phyloP scores from a whole-genome alignment of 2,329 filamentous ascomycete species.

The Acrodontium crateriforme region DNA sequence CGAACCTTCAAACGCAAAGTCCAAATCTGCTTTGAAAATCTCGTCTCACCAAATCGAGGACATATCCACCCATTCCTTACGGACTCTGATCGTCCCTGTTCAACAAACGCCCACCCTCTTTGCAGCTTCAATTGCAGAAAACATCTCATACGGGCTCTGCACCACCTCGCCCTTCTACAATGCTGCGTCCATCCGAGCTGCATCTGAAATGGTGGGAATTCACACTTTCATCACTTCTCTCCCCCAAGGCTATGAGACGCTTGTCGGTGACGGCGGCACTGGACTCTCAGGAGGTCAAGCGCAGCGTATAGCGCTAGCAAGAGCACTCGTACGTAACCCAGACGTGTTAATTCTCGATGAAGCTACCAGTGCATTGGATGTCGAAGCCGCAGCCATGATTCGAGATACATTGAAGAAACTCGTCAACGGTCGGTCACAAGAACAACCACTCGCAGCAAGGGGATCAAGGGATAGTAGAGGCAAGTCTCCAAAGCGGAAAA shows the following conservation, averaged over 20 bases:
- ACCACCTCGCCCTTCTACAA: constrained; percentile 38
- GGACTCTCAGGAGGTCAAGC: constrained; percentile 32
- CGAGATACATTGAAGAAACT: constrained; percentile 47
- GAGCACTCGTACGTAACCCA: constrained; percentile 32
- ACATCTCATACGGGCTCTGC: constrained; percentile 67
- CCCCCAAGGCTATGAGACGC: constrained; percentile 33
- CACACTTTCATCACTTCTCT: constrained; percentile 35
- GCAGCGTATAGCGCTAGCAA: constrained; percentile 33
- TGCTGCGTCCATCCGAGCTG: constrained; percentile 30
- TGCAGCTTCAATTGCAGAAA: constrained; percentile 59
- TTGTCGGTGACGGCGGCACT: constrained; percentile 28
- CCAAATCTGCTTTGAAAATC: constrained; percentile 37
- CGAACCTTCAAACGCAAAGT: too few species aligned
- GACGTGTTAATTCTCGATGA: constrained; percentile 34
- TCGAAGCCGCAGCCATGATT: constrained; percentile 47
- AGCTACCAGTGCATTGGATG: constrained; percentile 33
- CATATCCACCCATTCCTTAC: constrained; percentile 47
- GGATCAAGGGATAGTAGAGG: too few species aligned
- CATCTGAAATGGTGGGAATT: constrained; percentile 44
- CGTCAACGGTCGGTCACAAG: constrained; percentile 21
- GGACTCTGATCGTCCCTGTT: constrained; percentile 51
- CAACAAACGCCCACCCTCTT: constrained; percentile 64
- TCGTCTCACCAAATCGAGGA: constrained; percentile 41
- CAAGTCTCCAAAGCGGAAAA: too few species aligned
- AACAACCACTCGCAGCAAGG: too few species aligned